Evolutionary conservation across 805 yeast species (phyloP).

Genomic region (Wickerhamiella australiensis): DNA sequence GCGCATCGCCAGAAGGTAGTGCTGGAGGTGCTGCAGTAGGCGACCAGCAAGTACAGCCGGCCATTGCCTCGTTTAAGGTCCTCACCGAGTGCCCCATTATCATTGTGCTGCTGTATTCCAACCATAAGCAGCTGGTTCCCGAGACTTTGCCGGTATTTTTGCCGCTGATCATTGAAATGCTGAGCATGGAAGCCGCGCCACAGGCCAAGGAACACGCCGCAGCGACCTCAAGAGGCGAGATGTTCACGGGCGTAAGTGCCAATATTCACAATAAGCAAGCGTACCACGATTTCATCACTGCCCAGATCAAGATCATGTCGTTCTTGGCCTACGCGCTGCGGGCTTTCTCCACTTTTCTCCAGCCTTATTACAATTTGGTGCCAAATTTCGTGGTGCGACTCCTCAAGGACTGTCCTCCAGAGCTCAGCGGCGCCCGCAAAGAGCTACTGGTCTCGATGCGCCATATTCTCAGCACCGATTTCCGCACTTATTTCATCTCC

Average conservation of each 20-base stretch:
- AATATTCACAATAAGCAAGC: slow-evolving; percentile 62
- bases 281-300: slow-evolving; percentile 77
- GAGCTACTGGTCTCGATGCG: slow-evolving; percentile 89
- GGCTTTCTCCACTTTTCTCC: slow-evolving; percentile 59
- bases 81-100: slow-evolving; percentile 95
- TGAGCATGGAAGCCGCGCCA: slow-evolving; percentile 68
- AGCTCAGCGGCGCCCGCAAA: slow-evolving; percentile 78
- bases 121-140: slow-evolving; percentile 65
- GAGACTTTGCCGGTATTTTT: slow-evolving; percentile 62
- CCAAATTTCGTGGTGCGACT: slow-evolving; percentile 81
- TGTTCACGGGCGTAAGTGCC: slow-evolving; percentile 61
- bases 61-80: slow-evolving; percentile 77
- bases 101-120: slow-evolving; percentile 81
- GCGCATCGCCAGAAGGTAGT: slow-evolving; percentile 28
- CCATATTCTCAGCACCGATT: slow-evolving; percentile 86
- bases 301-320: slow-evolving; percentile 94
- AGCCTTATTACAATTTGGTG: slow-evolving; percentile 46
- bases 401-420: slow-evolving; percentile 91
- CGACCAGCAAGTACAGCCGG: slow-evolving; percentile 35
- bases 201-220: slow-evolving; percentile 59
- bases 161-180: slow-evolving; percentile 66
- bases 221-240: slow-evolving; percentile 42
- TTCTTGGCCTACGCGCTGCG: slow-evolving; percentile 87
- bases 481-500: slow-evolving; percentile 68
- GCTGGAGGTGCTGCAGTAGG: neutral